phyloP scores from a whole-genome alignment of 495 filamentous ascomycete species.

The Penicillium canescens region DNA sequence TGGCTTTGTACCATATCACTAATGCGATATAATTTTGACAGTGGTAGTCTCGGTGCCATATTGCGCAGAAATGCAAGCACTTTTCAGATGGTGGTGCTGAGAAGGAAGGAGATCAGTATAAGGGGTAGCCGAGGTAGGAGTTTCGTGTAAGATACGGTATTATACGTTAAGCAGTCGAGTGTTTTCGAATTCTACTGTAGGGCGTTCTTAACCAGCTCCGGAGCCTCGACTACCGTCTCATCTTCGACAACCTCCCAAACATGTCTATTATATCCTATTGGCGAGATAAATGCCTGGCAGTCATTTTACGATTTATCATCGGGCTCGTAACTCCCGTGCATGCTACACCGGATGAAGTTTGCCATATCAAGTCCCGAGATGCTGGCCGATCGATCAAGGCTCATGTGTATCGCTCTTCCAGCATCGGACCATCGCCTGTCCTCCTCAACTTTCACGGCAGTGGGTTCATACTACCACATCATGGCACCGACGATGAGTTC shows the following conservation, averaged over 20 bases:
- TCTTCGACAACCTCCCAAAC: slow-evolving; percentile 3
- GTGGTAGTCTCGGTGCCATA: no score
- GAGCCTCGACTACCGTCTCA: slow-evolving; percentile 9
- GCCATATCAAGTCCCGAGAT: slow-evolving; percentile 44
- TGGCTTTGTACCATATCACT: neutral
- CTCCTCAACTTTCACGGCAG: slow-evolving; percentile 49
- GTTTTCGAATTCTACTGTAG: no score
- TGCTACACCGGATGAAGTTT: slow-evolving; percentile 33
- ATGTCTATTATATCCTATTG: slow-evolving; percentile 26
- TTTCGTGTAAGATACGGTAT: slow-evolving; percentile 1
- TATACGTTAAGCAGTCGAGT: neutral
- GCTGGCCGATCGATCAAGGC: slow-evolving; percentile 41
- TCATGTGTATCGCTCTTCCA: slow-evolving; percentile 42
- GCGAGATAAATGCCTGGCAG: slow-evolving; percentile 25
- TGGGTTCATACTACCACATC: slow-evolving; percentile 42
- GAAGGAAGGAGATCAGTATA: no score
- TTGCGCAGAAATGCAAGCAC: no score
- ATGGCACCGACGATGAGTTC: slow-evolving; percentile 45
- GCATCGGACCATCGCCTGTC: slow-evolving; percentile 32
- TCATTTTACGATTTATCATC: slow-evolving; percentile 1
- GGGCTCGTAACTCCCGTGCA: neutral
- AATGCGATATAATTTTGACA: neutral
- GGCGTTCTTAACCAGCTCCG: slow-evolving; percentile 3
- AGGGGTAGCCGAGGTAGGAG: neutral
- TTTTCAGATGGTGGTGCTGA: no score